Evolutionary conservation across 2,329 filamentous ascomycete species (phyloP).

Genomic region (Diaporthe eres): DNA sequence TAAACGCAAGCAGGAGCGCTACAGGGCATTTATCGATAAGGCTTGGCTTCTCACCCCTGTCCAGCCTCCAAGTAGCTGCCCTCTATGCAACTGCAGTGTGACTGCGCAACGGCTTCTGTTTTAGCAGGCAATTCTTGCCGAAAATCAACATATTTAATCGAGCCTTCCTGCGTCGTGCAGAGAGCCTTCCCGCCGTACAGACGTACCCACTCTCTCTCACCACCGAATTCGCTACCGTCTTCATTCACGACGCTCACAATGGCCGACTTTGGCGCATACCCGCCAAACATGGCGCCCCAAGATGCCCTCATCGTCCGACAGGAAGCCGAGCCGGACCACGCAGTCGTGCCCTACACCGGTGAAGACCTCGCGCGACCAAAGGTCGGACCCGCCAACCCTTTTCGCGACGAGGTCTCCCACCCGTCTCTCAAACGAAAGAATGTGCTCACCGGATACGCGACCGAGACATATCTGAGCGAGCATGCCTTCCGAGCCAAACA

Average conservation of each 20-base stretch:
- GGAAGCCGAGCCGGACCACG: slow-evolving; percentile 69
- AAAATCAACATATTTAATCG: neutral
- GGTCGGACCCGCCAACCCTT: slow-evolving; percentile 82
- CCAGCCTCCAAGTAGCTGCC: neutral
- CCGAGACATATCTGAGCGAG: slow-evolving; percentile 92
- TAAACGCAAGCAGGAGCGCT: too few relatives aligned
- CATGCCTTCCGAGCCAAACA: slow-evolving; percentile 91
- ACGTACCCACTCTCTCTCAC: neutral
- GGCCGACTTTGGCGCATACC: slow-evolving; percentile 74
- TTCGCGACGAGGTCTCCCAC: slow-evolving; percentile 70
- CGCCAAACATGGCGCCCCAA: slow-evolving; percentile 75
- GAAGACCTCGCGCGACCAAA: slow-evolving; percentile 77
- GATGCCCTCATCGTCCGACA: slow-evolving; percentile 74
- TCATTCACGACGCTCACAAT: slow-evolving; percentile 55
- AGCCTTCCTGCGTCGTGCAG: too few relatives aligned
- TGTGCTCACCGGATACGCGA: slow-evolving; percentile 85
- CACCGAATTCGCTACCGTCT: neutral
- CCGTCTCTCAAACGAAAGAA: slow-evolving; percentile 78
- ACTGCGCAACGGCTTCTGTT: neutral
- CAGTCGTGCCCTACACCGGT: slow-evolving; percentile 76
- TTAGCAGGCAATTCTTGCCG: neutral
- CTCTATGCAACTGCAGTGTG: neutral
- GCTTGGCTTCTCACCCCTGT: neutral
- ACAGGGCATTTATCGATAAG: neutral
- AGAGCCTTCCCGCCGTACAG: too few relatives aligned